These are phyloP conservation scores for Fusarium falciforme DNA, from an alignment of 2,329 filamentous ascomycete species.

Conservation along the genomic window DNA sequence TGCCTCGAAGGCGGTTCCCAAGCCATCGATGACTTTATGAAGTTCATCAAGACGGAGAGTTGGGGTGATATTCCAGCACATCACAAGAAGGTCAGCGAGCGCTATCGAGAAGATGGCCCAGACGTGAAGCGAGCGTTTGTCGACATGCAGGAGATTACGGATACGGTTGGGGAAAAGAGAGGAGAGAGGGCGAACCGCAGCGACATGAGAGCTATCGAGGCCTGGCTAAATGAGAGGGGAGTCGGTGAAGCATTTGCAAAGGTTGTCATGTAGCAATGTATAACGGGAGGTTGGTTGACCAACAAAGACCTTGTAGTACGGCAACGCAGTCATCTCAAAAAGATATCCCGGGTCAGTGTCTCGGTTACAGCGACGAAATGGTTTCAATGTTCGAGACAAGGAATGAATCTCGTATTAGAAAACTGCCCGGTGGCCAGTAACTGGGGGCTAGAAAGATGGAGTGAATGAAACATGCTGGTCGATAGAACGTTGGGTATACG, in stretches of 20 bases:
- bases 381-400: not conserved
- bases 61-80: slow-evolving; percentile 72
- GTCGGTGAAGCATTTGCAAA: slow-evolving; percentile 42
- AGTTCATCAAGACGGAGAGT: slow-evolving; percentile 71
- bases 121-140: slow-evolving; percentile 56
- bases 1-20: slow-evolving; percentile 62
- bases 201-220: slow-evolving; percentile 65
- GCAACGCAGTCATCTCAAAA: not conserved
- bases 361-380: not conserved
- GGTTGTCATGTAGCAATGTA: slow-evolving; percentile 36
- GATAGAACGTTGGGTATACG: not conserved
- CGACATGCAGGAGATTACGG: slow-evolving; percentile 69
- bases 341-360: not conserved
- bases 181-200: slow-evolving; percentile 62
- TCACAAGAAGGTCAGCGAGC: slow-evolving; percentile 72
- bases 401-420: not conserved
- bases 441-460: not conserved
- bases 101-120: slow-evolving; percentile 55
- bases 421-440: not conserved
- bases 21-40: slow-evolving; percentile 69
- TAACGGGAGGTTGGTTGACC: not conserved
- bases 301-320: not conserved
- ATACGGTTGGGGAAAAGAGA: slow-evolving; percentile 58
- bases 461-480: not conserved
- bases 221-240: slow-evolving; percentile 56